Evolutionary conservation across 139 green algal genomes (phyloP), one percentile per base, ranked within the genome.

Genomic region (Eudorina sp.): DNA sequence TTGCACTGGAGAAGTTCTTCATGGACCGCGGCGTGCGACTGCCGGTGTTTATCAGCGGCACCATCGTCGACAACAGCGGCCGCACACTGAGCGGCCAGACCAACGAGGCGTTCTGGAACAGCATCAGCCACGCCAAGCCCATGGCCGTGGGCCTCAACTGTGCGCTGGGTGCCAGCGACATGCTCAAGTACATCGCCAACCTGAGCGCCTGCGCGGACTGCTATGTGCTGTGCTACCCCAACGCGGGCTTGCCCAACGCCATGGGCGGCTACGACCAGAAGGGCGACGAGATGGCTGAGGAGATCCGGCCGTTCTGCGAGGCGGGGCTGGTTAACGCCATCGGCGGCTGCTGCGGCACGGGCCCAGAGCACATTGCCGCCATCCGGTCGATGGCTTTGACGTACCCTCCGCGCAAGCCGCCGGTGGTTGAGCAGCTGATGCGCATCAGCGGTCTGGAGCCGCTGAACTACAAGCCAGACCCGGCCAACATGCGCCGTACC

Each of bases 201-300:
- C 93, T 99, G 69, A 93, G 87, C 51, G 84, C 90, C 31, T 97
- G 93, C 79, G 96, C 96, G 0, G 97, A 99, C 92, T 99, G 97
- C 94, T 98, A 93, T 73, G 96, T 99, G 76, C 98, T 99, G 90
- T 98, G 95, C 93, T 99, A 99, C 94, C 98, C 98, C 84, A 99
- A 99, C 91, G 98, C 98, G 13, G 98, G 98, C 48, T 94, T 99
- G 86, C 98, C 98, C 83, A 99, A 99, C 84, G 97, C 97, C 82
- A 99, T 99, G 97, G 98, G 98, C 58, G 97, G 97, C 9, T 99
- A 99, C 85, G 98, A 99, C 94, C 97, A 99, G 94, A 98, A 98
- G 90, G 94, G 93, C 16, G 27, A 80, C 0, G 98, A 97, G 91
- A 99, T 99, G 96, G 97, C 96, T 21, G 97, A 98, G 89, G 97